phyloP scores from a whole-genome alignment of 2,329 filamentous ascomycete species.

The Diplodia intermedia region DNA sequence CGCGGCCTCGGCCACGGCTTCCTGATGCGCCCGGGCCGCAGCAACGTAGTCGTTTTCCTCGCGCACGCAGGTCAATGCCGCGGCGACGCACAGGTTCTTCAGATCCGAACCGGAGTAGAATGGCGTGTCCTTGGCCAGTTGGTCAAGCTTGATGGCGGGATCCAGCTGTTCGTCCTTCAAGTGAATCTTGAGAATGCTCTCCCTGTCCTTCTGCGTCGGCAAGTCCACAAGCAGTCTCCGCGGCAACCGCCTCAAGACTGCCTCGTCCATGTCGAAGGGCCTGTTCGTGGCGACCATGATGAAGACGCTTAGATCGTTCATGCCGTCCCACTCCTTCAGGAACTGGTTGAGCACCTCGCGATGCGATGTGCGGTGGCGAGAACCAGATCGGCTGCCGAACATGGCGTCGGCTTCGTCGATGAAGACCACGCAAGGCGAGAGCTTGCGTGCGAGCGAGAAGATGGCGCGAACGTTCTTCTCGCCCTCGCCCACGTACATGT shows the following conservation, averaged over 20 bases:
- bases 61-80: conserved; percentile 78
- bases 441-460: conserved; percentile 88
- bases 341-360: conserved; percentile 97
- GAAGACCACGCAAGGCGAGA: conserved; percentile 92
- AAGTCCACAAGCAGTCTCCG: conserved; percentile 76
- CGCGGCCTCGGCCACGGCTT: neutral
- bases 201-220: conserved; percentile 69
- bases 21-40: neutral
- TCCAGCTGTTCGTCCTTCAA: conserved; percentile 72
- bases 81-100: conserved; percentile 81
- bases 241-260: conserved; percentile 77
- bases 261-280: conserved; percentile 92
- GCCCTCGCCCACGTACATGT: conserved; percentile 94
- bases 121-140: conserved; percentile 71
- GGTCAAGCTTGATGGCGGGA: conserved; percentile 64
- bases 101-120: conserved; percentile 84
- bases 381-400: conserved; percentile 75
- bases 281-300: conserved; percentile 98
- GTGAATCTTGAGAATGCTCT: conserved; percentile 73
- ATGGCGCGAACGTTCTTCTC: conserved; percentile 96
- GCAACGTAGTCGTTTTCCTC: conserved; percentile 66
- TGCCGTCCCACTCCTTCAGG: conserved; percentile 93
- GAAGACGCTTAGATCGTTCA: conserved; percentile 83
- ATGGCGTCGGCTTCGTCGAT: conserved; percentile 97
- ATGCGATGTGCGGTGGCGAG: conserved; percentile 71